Evolutionary conservation across 495 filamentous ascomycete genomes (phyloP).

Genomic region (Lindgomyces ingoldianus): DNA sequence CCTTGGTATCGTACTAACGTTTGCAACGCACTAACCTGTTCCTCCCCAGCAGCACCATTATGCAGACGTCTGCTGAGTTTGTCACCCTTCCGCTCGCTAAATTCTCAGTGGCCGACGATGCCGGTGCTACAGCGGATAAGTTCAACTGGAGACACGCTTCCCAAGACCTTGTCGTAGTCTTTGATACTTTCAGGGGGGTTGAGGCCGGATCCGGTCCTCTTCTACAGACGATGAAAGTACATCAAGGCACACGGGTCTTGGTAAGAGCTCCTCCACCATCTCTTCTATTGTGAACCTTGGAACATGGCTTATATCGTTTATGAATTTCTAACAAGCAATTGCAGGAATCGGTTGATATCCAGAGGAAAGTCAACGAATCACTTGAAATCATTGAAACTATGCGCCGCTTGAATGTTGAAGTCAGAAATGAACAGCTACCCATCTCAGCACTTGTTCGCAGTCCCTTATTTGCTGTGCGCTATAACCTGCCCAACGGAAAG

Average conservation of each 20-base stretch:
- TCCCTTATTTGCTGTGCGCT: conserved; percentile 37
- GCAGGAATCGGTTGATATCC: conserved; percentile 31
- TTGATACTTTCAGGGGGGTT: conserved; percentile 40
- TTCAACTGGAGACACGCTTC: conserved; percentile 39
- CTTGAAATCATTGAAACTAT: conserved; percentile 9
- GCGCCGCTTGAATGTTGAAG: not conserved
- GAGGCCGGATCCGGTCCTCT: not conserved
- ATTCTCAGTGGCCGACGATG: conserved; percentile 38
- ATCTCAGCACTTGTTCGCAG: conserved; percentile 28
- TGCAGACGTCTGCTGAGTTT: conserved; percentile 1
- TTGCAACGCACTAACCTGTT: not conserved
- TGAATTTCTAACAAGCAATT: not conserved
- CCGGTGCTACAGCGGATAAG: conserved; percentile 13
- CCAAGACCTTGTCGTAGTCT: conserved; percentile 45
- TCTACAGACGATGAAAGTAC: conserved; percentile 44
- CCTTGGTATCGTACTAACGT: conserved; percentile 17
- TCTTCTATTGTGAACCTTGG: not conserved
- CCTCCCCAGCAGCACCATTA: conserved; percentile 4
- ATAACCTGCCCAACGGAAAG: conserved; percentile 29
- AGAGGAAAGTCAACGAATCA: conserved; percentile 17
- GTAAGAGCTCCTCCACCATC: conserved; percentile 38
- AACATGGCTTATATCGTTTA: not conserved
- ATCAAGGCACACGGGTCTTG: conserved; percentile 46
- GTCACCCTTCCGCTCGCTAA: conserved; percentile 34
- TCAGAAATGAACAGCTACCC: conserved; percentile 34